Evolutionary conservation across 1,284 basidiomycete species (phyloP).

Genomic region (Cryptococcus sp.): DNA sequence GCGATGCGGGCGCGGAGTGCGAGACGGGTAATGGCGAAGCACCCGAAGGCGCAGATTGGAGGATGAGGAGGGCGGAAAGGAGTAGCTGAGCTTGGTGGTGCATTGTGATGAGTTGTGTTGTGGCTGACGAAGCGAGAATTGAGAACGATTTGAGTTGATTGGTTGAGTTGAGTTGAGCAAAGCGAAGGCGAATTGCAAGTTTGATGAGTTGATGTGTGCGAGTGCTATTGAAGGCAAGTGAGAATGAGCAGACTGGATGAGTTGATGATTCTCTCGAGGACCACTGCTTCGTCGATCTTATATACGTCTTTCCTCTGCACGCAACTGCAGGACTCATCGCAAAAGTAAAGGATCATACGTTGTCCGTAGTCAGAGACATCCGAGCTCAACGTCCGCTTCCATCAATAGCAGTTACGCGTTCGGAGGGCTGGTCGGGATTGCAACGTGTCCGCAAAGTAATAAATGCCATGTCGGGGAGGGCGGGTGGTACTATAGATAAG

Average conservation of each 20-base stretch:
- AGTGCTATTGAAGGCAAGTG: not conserved
- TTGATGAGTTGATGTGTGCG: not conserved
- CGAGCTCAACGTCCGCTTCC: too few species aligned
- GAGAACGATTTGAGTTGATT: not conserved
- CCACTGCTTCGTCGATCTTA: too few species aligned
- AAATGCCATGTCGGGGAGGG: not conserved
- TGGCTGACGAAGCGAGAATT: not conserved
- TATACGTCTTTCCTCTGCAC: too few species aligned
- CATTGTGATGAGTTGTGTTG: too few species aligned
- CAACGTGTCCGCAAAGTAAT: not conserved
- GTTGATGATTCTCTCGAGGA: not conserved
- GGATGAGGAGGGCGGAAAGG: not conserved
- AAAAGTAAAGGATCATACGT: too few species aligned
- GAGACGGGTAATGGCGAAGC: not conserved
- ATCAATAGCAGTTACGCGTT: not conserved
- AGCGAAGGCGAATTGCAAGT: not conserved
- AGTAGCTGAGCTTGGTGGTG: not conserved
- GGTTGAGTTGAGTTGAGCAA: not conserved
- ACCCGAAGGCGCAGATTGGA: not conserved
- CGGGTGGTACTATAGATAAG: not conserved
- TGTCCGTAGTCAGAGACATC: too few species aligned
- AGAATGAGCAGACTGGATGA: not conserved
- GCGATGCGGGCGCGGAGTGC: not conserved
- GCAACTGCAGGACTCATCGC: too few species aligned
- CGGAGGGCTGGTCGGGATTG: slow-evolving; percentile 1